Evolutionary conservation across 2,329 filamentous ascomycete species (phyloP), one percentile per base, ranked within the genome.

Genomic region (Exophiala viscosa): DNA sequence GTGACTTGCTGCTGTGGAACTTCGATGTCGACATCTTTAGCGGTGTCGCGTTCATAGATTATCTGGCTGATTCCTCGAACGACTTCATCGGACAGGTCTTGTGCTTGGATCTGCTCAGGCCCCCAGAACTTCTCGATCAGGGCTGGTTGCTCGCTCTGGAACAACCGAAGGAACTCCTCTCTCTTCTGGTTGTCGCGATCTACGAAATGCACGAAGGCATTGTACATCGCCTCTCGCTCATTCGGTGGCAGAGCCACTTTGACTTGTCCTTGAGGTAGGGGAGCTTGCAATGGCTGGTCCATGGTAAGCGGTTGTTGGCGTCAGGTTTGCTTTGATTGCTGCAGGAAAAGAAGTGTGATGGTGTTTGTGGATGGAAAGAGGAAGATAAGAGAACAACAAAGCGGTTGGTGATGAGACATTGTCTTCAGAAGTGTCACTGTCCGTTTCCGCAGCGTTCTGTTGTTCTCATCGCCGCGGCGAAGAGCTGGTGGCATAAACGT

Each of bases 211-310:
- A 18, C 9, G 13, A 48, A 10, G 2, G 46, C 17, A 2, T 42
- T n/a, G 28, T 28, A 42, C 46, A 48, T 48, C 3, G 36, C 46
- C 35, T 31, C 28, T 6, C 46, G 46, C 46, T 48, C 46, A 2
- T 33, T 17, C 6, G 32, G 4, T 34, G 36, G 9, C 1, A 41
- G 10, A 1, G 35, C 18, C 4, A 4, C 14, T 38, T 20, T 36
- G 14, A 20, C 23, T 5, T 8, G 18, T 13, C 17, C 38, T 20
- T 33, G 14, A 32, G 46, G 38, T 23, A 11, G 10, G 6, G 2
- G 4, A n/a, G 3, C 18, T 10, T 23, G 18, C 40, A 42, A 31
- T 28, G 40, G 40, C 14, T 9, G 40, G 20, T 20, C 20, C n/a
- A 2, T 11, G 14, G 10, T 13, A 3, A 18, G 20, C 13, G 15